Percentiles rank a stretch among this genome's conserved stretches.
phyloP scores from a whole-genome alignment of 2,329 filamentous ascomycete genomes.

The Claviceps sp. region DNA sequence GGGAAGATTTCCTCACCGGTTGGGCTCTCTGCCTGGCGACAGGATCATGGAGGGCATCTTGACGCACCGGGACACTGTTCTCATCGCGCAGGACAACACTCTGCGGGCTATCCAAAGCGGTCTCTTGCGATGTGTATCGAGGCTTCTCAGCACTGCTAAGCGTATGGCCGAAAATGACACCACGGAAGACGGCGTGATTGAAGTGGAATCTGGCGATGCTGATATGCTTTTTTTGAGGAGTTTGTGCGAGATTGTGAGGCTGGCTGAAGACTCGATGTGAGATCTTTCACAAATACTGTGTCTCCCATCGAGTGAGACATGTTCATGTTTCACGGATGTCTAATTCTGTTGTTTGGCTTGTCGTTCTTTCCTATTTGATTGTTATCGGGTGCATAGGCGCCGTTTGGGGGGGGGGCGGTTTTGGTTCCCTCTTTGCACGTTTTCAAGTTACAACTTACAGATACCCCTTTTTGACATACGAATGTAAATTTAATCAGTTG shows the following conservation, averaged over 20 bases:
- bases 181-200: constrained; percentile 17
- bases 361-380: neutral
- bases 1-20: constrained; percentile 13
- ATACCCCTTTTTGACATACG: neutral
- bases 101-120: constrained; percentile 34
- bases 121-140: constrained; percentile 35
- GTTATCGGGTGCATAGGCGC: neutral
- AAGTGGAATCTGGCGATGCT: constrained; percentile 17
- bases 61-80: constrained; percentile 7
- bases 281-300: neutral
- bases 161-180: constrained; percentile 19
- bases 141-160: constrained; percentile 35
- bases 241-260: constrained; percentile 28
- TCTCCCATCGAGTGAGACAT: neutral
- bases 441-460: neutral
- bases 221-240: constrained; percentile 27
- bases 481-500: no score
- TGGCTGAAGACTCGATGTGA: constrained; percentile 18
- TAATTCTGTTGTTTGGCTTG: no score
- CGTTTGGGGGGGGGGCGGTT: neutral
- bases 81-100: constrained; percentile 18
- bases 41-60: constrained; percentile 16
- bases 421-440: no score
- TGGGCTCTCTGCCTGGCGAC: constrained; percentile 13
- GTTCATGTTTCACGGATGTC: neutral